phyloP scores from a whole-genome alignment of 1,284 basidiomycete genomes.

The Puccinia hordei region DNA sequence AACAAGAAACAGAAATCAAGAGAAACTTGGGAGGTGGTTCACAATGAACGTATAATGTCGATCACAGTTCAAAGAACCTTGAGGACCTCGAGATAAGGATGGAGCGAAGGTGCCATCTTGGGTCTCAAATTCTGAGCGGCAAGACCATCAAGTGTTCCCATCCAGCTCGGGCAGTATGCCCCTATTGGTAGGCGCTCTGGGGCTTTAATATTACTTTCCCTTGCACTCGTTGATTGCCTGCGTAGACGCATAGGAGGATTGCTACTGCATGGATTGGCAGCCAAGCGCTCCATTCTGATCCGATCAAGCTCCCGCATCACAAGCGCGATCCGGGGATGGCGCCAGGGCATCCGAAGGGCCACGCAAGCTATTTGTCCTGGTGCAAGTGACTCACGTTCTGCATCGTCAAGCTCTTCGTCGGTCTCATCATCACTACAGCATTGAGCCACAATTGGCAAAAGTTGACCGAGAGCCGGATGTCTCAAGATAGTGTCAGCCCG shows the following conservation, averaged over 20 bases:
- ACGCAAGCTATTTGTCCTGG: neutral
- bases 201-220: neutral
- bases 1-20: too few relatives aligned
- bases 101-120: neutral
- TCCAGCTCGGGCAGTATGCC: neutral
- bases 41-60: too few relatives aligned
- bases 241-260: neutral
- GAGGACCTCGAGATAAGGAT: neutral
- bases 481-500: neutral
- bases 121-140: neutral
- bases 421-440: conserved; percentile 34
- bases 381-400: neutral
- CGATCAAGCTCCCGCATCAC: conserved; percentile 6
- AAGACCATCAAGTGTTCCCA: neutral
- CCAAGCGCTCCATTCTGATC: neutral
- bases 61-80: neutral
- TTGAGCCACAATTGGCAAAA: neutral
- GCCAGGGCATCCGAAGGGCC: neutral
- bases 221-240: neutral
- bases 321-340: neutral
- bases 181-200: neutral
- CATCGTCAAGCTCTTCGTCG: too few relatives aligned
- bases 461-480: neutral
- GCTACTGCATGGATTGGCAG: neutral
- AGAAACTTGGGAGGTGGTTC: too few relatives aligned